phyloP scores from a whole-genome alignment of 352 stramenopile species.

The Phytophthora cactorum region DNA sequence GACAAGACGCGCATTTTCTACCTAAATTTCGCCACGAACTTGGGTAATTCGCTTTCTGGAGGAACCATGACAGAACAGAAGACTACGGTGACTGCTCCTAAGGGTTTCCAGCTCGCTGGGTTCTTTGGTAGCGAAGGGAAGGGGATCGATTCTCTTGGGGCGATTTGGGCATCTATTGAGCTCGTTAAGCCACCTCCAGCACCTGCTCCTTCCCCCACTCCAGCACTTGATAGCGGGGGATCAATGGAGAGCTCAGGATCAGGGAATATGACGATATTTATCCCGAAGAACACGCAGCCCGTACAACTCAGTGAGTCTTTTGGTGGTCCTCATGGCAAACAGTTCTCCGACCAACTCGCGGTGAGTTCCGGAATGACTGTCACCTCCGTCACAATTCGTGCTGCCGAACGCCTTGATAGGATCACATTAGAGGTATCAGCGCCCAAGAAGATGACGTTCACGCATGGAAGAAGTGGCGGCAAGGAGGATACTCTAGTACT shows the following conservation, averaged over 20 bases:
- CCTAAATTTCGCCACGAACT: background rate
- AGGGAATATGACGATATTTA: slow-evolving; percentile 7
- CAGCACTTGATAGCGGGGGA: background rate
- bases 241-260: background rate
- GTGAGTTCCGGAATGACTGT: background rate
- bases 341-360: slow-evolving; percentile 16
- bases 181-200: background rate
- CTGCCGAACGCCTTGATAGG: background rate
- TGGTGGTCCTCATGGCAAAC: slow-evolving; percentile 19
- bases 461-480: slow-evolving; percentile 1
- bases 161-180: slow-evolving; percentile 18
- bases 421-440: background rate
- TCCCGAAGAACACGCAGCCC: slow-evolving; percentile 3
- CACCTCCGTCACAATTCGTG: background rate
- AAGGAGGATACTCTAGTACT: slow-evolving; percentile 8
- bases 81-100: slow-evolving; percentile 1
- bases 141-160: slow-evolving; percentile 12
- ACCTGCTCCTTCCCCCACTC: background rate
- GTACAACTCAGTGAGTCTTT: slow-evolving; percentile 15
- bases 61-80: background rate
- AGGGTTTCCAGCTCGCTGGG: slow-evolving; percentile 11
- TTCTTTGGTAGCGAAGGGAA: slow-evolving; percentile 5
- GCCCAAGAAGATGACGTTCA: slow-evolving; percentile 14
- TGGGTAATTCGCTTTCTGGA: background rate
- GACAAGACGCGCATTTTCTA: slow-evolving; percentile 5